A percentile compares a stretch with the other conserved stretches of the same genome.
Conservation (phyloP, 306 rosid genomes). For the Trifolium subterraneum region DNA sequence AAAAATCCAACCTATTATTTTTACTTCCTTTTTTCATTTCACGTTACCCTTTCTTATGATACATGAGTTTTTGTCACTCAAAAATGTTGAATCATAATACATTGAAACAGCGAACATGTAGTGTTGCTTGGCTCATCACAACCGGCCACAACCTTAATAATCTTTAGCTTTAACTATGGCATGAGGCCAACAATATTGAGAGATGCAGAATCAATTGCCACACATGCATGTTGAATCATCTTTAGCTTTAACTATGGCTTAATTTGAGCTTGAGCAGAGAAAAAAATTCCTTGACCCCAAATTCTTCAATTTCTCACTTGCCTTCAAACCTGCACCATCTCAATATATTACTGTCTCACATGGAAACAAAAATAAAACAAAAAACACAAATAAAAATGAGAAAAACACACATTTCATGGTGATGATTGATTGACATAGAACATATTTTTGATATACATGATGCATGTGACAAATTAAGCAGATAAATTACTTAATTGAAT, state of each 20-base stretch:
- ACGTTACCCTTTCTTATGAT: conserved; percentile 7
- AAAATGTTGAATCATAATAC: conserved; percentile 1
- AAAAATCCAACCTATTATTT: not conserved
- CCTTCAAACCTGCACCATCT: conserved; percentile 59
- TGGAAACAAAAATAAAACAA: not conserved
- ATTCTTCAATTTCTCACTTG: conserved; percentile 55
- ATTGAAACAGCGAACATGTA: too few species aligned
- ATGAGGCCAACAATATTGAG: not conserved
- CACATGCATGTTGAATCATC: too few species aligned
- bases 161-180: not conserved
- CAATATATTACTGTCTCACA: not conserved
- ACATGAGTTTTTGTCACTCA: conserved; percentile 2
- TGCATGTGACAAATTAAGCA: too few species aligned
- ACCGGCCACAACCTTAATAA: not conserved
- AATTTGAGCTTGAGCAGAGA: conserved; percentile 44
- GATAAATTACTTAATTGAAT: too few species aligned
- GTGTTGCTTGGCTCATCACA: too few species aligned
- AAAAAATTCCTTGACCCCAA: conserved; percentile 74
- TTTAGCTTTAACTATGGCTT: too few species aligned
- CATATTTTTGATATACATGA: not conserved
- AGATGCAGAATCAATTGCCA: conserved; percentile 3
- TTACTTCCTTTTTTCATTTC: not conserved
- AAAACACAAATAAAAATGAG: not conserved
- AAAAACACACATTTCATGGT: not conserved
- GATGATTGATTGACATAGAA: not conserved